These are phyloP conservation scores for Diaporthe eres DNA, from an alignment of 2,329 filamentous ascomycete species.

Conservation along the genomic window DNA sequence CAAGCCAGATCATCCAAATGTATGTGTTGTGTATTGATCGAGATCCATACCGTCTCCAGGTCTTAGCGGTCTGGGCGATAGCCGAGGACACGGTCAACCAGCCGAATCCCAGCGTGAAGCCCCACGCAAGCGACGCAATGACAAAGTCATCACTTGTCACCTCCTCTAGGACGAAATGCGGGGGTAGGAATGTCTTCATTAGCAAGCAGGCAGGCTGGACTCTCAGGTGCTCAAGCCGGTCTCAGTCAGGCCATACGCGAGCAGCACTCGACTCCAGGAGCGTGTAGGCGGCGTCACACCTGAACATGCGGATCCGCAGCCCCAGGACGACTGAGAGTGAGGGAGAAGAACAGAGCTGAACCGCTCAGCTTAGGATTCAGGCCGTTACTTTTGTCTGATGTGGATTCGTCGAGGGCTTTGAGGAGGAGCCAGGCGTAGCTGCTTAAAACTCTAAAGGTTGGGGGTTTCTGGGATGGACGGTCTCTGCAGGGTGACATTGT, in stretches of 20 bases:
- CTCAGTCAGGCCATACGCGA: slow-evolving; percentile 15
- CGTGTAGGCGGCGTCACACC: slow-evolving; percentile 8
- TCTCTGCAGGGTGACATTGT: neutral
- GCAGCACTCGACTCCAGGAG: slow-evolving; percentile 22
- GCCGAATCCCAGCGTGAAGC: slow-evolving; percentile 35
- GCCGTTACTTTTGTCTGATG: neutral
- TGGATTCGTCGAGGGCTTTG: neutral
- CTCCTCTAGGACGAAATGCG: slow-evolving; percentile 31
- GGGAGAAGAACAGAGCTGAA: neutral
- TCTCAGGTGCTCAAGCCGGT: neutral
- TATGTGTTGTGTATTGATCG: slow-evolving; percentile 33
- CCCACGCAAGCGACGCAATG: slow-evolving; percentile 32
- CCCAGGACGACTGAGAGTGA: neutral
- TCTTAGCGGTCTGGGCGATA: slow-evolving; percentile 16
- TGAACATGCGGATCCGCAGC: slow-evolving; percentile 25
- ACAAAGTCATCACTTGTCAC: slow-evolving; percentile 34
- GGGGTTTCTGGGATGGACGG: neutral
- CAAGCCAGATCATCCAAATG: slow-evolving; percentile 33
- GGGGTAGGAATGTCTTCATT: slow-evolving; percentile 25
- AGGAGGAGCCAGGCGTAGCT: neutral
- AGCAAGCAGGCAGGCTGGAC: neutral
- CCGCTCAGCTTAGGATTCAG: neutral
- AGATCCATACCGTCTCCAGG: slow-evolving; percentile 32
- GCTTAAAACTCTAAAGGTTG: slow-evolving; percentile 5
- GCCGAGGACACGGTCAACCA: slow-evolving; percentile 33